These are phyloP conservation scores for Xylaria intraflava DNA, from an alignment of 495 filamentous ascomycete species.

Conservation along the genomic window DNA sequence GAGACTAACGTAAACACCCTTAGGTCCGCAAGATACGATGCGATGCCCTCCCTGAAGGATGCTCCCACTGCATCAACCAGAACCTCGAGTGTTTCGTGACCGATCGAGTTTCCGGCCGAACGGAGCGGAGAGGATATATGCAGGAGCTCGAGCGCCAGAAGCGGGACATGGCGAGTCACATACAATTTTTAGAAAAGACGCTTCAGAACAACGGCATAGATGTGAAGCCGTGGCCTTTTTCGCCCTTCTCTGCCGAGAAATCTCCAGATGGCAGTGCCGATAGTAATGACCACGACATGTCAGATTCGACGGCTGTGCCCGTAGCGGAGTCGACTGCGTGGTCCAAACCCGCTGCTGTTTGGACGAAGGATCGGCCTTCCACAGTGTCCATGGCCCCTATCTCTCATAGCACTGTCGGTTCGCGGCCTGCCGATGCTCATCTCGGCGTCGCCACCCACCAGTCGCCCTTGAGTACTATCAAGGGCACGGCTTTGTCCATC, in stretches of 20 bases:
- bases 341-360: constrained; percentile 41
- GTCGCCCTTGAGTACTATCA: constrained; percentile 61
- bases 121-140: constrained; percentile 67
- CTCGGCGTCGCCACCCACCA: constrained; percentile 64
- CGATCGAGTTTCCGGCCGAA: constrained; percentile 79
- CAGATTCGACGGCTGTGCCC: constrained; percentile 15
- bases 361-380: constrained; percentile 34
- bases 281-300: constrained; percentile 21
- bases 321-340: constrained; percentile 20
- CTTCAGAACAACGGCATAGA: constrained; percentile 34
- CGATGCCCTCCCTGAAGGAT: constrained; percentile 65
- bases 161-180: constrained; percentile 43
- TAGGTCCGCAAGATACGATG: constrained; percentile 81
- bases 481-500: constrained; percentile 64
- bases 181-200: constrained; percentile 45
- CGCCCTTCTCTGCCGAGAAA: constrained; percentile 26
- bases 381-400: constrained; percentile 20
- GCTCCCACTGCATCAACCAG: constrained; percentile 65
- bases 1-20: constrained; percentile 16
- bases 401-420: constrained; percentile 20
- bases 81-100: constrained; percentile 72
- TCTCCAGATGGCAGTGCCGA: constrained; percentile 23
- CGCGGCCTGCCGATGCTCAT: constrained; percentile 58
- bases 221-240: constrained; percentile 30
- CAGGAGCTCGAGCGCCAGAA: constrained; percentile 57